phyloP scores from a whole-genome alignment of 164 flowering plant species.

The Kalanchoe fedtschenkoi region DNA sequence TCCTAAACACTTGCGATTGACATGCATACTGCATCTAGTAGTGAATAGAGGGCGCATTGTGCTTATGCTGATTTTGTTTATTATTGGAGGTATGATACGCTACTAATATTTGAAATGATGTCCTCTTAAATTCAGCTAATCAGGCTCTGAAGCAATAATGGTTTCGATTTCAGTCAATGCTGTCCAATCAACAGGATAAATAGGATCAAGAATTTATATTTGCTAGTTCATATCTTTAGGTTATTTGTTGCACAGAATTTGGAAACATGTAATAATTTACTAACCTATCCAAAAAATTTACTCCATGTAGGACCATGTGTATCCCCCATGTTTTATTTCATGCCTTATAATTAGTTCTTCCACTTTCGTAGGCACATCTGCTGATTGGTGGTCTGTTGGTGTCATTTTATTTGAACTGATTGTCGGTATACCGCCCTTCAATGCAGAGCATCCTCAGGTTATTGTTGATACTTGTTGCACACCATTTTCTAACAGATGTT shows the following conservation, averaged over 20 bases:
- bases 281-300: not conserved
- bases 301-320: no score
- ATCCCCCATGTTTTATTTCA: not conserved
- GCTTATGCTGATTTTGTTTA: not conserved
- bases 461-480: not conserved
- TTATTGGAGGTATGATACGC: not conserved
- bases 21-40: not conserved
- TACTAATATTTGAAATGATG: not conserved
- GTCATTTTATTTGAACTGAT: slow-evolving; percentile 88
- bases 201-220: no score
- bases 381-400: slow-evolving; percentile 99
- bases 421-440: slow-evolving; percentile 97
- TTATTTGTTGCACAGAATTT: not conserved
- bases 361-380: slow-evolving; percentile 65
- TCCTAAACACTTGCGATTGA: no score
- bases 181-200: not conserved
- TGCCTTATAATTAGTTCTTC: not conserved
- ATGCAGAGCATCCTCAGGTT: slow-evolving; percentile 99
- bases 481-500: no score
- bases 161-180: not conserved
- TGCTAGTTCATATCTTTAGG: no score
- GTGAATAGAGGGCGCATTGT: no score
- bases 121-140: not conserved
- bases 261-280: not conserved
- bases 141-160: not conserved